phyloP scores from a whole-genome alignment of 441 rosid genomes.

The Euphorbia celastroides region DNA sequence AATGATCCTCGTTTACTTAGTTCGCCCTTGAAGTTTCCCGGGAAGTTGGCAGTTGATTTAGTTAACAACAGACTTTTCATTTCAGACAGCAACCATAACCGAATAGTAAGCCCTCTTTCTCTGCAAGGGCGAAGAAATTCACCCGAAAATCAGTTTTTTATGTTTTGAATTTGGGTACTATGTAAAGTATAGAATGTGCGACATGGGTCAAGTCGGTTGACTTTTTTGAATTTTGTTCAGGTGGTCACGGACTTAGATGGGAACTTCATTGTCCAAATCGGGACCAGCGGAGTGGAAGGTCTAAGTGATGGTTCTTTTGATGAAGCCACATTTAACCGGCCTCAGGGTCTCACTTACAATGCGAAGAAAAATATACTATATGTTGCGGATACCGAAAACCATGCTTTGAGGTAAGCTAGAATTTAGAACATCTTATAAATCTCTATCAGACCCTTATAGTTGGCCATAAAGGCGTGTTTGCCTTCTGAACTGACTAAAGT shows the following conservation, averaged over 20 bases:
- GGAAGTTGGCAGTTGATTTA: slow-evolving; percentile 81
- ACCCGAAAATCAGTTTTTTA: background rate
- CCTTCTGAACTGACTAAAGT: too few relatives aligned
- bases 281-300: slow-evolving; percentile 84
- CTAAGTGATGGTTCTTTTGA: slow-evolving; percentile 80
- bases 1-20: slow-evolving; percentile 69
- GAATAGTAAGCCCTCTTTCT: slow-evolving; percentile 53
- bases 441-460: too few relatives aligned
- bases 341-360: slow-evolving; percentile 97
- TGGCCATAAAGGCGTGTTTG: too few relatives aligned
- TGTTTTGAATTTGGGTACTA: background rate
- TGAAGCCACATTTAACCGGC: slow-evolving; percentile 76
- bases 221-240: slow-evolving; percentile 31
- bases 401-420: slow-evolving; percentile 71
- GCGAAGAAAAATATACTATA: slow-evolving; percentile 79
- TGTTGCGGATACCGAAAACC: slow-evolving; percentile 95
- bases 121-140: slow-evolving; percentile 1
- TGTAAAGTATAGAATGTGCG: background rate
- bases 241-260: slow-evolving; percentile 90
- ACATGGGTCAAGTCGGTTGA: background rate
- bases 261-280: slow-evolving; percentile 74
- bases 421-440: slow-evolving; percentile 6
- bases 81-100: slow-evolving; percentile 96
- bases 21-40: slow-evolving; percentile 92
- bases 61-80: slow-evolving; percentile 88